Evolutionary conservation across 73 alveolate genomes (phyloP).

Genomic region (Tetrahymena thermophila): DNA sequence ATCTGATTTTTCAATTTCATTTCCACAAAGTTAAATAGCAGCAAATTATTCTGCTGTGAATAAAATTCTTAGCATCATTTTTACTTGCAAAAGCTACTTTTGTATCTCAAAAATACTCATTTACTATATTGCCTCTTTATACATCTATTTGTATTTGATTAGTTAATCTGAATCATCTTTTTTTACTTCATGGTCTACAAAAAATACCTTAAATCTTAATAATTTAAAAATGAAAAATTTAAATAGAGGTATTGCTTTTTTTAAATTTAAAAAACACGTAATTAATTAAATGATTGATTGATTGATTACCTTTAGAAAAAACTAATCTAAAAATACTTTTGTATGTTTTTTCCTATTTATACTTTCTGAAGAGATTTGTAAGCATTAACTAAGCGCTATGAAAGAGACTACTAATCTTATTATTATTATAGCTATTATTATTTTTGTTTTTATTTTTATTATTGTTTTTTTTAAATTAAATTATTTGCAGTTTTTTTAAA

Average conservation of each 20-base stretch:
- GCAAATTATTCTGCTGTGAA: not conserved
- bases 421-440: too few species aligned
- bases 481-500: not conserved
- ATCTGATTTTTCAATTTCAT: not conserved
- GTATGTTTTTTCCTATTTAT: not conserved
- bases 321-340: not conserved
- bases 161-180: not conserved
- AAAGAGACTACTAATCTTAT: not conserved
- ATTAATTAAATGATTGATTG: too few species aligned
- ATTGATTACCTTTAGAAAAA: not conserved
- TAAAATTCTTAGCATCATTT: not conserved
- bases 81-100: not conserved
- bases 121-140: not conserved
- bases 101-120: not conserved
- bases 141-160: too few species aligned
- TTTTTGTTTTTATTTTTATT: too few species aligned
- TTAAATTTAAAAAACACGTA: too few species aligned
- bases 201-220: not conserved
- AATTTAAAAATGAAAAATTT: too few species aligned
- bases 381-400: not conserved
- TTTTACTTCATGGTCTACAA: not conserved
- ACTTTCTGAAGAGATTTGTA: not conserved
- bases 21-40: not conserved
- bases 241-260: not conserved
- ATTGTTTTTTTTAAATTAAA: too few species aligned